Percentiles rank a stretch among this genome's conserved stretches.
These are phyloP conservation scores for Vitis rotundifolia DNA, from an alignment of 164 flowering plant species.

Conservation along the genomic window DNA sequence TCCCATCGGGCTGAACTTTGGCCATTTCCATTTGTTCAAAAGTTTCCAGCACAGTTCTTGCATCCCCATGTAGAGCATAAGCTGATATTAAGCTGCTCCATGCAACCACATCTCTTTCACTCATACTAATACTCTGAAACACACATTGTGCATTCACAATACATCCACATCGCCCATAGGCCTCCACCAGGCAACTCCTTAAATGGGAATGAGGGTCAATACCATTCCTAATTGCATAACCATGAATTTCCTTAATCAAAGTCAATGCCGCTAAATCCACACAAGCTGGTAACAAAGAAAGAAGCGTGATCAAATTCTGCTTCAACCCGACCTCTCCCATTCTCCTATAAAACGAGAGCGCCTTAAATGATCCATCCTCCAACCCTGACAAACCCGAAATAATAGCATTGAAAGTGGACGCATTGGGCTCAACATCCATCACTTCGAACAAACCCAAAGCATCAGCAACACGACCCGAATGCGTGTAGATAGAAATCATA, in stretches of 20 bases:
- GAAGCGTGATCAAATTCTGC: slow-evolving; percentile 60
- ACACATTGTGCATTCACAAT: slow-evolving; percentile 34
- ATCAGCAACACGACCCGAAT: slow-evolving; percentile 12
- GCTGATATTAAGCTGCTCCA: slow-evolving; percentile 78
- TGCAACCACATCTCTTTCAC: slow-evolving; percentile 63
- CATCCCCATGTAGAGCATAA: slow-evolving; percentile 68
- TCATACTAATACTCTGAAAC: slow-evolving; percentile 40
- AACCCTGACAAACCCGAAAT: slow-evolving; percentile 40
- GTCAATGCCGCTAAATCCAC: slow-evolving; percentile 39
- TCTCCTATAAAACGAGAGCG: slow-evolving; percentile 43
- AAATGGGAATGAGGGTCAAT: slow-evolving; percentile 42
- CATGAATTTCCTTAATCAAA: slow-evolving; percentile 58
- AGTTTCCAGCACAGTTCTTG: slow-evolving; percentile 35
- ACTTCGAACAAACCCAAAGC: slow-evolving; percentile 46
- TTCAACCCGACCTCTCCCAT: slow-evolving; percentile 40
- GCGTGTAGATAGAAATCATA: slow-evolving; percentile 51
- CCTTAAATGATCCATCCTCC: slow-evolving; percentile 42
- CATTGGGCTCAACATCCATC: slow-evolving; percentile 56
- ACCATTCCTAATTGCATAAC: slow-evolving; percentile 44
- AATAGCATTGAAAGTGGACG: slow-evolving; percentile 59
- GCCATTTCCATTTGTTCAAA: slow-evolving; percentile 56
- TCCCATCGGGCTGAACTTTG: slow-evolving; percentile 56
- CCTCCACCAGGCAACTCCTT: slow-evolving; percentile 67
- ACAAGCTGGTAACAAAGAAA: slow-evolving; percentile 56
- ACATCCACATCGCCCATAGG: slow-evolving; percentile 69